Evolutionary conservation across 306 rosid genomes (phyloP).

Genomic region (Prunus davidiana): DNA sequence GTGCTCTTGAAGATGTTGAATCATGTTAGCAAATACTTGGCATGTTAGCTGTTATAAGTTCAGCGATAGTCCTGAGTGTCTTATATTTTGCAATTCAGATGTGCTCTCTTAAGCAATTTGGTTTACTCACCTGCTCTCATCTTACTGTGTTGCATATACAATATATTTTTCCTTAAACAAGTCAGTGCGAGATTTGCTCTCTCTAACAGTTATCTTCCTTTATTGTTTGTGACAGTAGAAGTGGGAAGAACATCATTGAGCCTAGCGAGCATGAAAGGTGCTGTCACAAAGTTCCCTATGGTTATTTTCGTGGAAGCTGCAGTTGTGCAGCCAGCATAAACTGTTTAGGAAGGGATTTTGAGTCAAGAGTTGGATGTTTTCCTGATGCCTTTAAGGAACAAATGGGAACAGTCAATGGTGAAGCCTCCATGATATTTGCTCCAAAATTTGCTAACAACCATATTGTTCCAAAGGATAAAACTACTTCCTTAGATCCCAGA

Average conservation of each 20-base stretch:
- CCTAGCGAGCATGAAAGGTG: constrained; percentile 36
- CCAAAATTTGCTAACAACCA: constrained; percentile 33
- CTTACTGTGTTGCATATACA: background rate
- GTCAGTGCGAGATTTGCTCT: constrained; percentile 7
- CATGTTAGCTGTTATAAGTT: background rate
- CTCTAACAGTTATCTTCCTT: constrained; percentile 12
- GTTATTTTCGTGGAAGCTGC: constrained; percentile 27
- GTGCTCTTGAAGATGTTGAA: background rate
- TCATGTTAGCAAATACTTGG: background rate
- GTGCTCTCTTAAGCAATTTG: background rate
- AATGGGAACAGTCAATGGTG: constrained; percentile 24
- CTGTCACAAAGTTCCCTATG: constrained; percentile 29
- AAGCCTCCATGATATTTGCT: constrained; percentile 27
- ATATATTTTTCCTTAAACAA: background rate
- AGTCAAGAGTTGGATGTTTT: constrained; percentile 31
- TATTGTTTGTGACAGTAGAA: constrained; percentile 40
- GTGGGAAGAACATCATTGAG: constrained; percentile 27
- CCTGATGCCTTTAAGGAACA: constrained; percentile 22
- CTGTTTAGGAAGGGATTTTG: constrained; percentile 29
- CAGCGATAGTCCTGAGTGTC: background rate
- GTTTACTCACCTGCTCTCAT: constrained; percentile 6
- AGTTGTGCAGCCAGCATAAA: constrained; percentile 24
- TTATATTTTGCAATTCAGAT: background rate
- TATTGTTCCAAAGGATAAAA: constrained; percentile 18
- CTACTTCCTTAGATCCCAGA: constrained; percentile 25